Conservation (phyloP, 2,329 filamentous ascomycete species). For the Colletotrichum somersetense region DNA sequence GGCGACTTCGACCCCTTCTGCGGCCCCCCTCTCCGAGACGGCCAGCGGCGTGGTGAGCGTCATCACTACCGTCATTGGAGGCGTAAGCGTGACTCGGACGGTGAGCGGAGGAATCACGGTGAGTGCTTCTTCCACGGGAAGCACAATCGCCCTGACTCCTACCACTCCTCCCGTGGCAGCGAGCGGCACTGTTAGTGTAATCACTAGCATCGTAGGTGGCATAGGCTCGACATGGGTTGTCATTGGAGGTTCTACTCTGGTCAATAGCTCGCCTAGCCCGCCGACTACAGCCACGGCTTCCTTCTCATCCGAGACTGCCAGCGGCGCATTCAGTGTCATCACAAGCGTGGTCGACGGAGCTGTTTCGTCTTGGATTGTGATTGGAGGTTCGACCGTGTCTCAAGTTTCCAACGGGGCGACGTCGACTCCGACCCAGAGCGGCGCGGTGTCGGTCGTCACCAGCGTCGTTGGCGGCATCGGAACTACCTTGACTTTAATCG, state of each 20-base stretch:
- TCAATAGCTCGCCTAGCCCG: not conserved
- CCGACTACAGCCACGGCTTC: not conserved
- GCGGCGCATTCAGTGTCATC: slow-evolving; percentile 1
- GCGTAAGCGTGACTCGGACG: not conserved
- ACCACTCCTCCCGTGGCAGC: not conserved
- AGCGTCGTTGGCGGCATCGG: slow-evolving; percentile 8
- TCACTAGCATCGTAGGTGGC: not conserved
- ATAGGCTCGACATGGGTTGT: not conserved
- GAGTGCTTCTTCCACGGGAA: not conserved
- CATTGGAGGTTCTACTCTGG: not conserved
- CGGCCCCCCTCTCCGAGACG: not conserved
- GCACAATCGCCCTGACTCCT: not conserved
- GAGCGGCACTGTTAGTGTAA: not conserved
- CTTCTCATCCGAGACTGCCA: not conserved
- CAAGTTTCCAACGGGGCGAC: no score
- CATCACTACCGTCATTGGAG: not conserved
- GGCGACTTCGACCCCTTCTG: not conserved
- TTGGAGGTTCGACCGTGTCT: not conserved
- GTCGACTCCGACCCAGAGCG: not conserved
- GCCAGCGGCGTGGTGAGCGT: not conserved
- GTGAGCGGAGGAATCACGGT: not conserved
- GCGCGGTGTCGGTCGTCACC: not conserved
- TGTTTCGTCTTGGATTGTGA: not conserved
- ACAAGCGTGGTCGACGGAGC: not conserved
- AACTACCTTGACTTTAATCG: slow-evolving; percentile 6